Evolutionary conservation across 1,284 basidiomycete species (phyloP).

Genomic region (Ustilago bromivora): DNA sequence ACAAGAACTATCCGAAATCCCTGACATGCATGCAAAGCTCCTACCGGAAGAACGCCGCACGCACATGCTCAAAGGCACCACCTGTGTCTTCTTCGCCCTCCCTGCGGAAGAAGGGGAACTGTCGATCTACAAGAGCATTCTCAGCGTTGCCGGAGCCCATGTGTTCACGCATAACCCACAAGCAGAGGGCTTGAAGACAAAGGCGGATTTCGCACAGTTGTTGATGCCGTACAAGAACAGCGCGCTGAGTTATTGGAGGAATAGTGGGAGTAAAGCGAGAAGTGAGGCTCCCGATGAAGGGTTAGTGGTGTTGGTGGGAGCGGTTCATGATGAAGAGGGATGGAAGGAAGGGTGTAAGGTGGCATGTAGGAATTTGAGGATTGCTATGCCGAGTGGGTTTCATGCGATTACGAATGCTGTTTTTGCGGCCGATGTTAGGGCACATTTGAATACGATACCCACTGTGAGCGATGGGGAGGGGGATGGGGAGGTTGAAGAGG

Average conservation of each 20-base stretch:
- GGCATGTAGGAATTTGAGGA: conserved; percentile 42
- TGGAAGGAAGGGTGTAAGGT: conserved; percentile 44
- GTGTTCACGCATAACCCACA: conserved; percentile 38
- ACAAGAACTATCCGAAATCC: conserved; percentile 36
- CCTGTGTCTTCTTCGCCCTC: conserved; percentile 45
- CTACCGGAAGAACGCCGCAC: conserved; percentile 33
- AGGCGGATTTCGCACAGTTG: conserved; percentile 47
- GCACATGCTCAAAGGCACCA: conserved; percentile 54
- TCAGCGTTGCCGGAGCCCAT: conserved; percentile 34
- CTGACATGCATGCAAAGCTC: conserved; percentile 25
- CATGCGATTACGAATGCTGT: conserved; percentile 42
- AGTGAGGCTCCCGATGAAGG: conserved; percentile 55
- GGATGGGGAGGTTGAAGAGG: background rate
- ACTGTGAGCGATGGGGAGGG: conserved; percentile 12
- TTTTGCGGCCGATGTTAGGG: conserved; percentile 38
- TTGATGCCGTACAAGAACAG: conserved; percentile 54
- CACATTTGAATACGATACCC: conserved; percentile 35
- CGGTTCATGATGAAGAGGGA: conserved; percentile 17
- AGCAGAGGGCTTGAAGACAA: conserved; percentile 27
- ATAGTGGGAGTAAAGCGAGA: conserved; percentile 32
- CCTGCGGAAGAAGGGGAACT: conserved; percentile 40
- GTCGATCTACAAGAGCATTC: conserved; percentile 38
- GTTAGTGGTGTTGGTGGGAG: conserved; percentile 39
- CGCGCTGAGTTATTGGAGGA: conserved; percentile 44
- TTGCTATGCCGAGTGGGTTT: conserved; percentile 51